These are phyloP conservation scores for Kregervanrija pseudodelftensis DNA, from an alignment of 805 yeast genomes.

Conservation along the genomic window DNA sequence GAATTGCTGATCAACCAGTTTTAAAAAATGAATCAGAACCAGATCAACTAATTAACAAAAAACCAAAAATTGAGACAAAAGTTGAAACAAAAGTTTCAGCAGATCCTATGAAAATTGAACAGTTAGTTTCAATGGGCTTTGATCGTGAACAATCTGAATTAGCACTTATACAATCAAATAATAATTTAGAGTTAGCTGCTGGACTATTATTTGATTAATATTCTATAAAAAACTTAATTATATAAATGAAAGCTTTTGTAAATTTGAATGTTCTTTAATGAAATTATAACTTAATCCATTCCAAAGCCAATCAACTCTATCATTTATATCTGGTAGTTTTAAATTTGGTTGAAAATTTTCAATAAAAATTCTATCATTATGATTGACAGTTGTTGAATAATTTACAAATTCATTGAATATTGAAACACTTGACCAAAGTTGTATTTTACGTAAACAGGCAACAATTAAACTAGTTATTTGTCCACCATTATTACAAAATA, in stretches of 20 bases:
- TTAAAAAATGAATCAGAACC: too few relatives aligned
- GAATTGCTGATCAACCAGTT: too few relatives aligned
- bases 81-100: neutral
- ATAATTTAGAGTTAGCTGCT: slow-evolving; percentile 84
- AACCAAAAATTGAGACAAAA: neutral
- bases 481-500: slow-evolving; percentile 88
- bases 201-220: slow-evolving; percentile 48
- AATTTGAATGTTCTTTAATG: slow-evolving; percentile 48
- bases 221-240: neutral
- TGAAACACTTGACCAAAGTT: slow-evolving; percentile 84
- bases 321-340: slow-evolving; percentile 34
- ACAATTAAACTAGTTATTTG: slow-evolving; percentile 76
- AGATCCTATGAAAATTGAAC: slow-evolving; percentile 18
- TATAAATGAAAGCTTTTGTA: slow-evolving; percentile 22
- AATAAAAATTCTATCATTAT: slow-evolving; percentile 77
- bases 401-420: slow-evolving; percentile 79
- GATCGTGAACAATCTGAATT: slow-evolving; percentile 50
- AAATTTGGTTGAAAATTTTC: slow-evolving; percentile 70
- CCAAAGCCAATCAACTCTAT: slow-evolving; percentile 60
- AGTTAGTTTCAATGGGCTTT: slow-evolving; percentile 66
- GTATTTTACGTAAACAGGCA: slow-evolving; percentile 78
- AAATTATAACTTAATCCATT: slow-evolving; percentile 53
- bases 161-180: slow-evolving; percentile 62
- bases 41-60: neutral
- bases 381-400: slow-evolving; percentile 69